Percentiles rank a stretch among this genome's conserved stretches.
Evolutionary conservation across 1,139 yeast genomes (phyloP).

Genomic region (Sugiyamaella sp.): DNA sequence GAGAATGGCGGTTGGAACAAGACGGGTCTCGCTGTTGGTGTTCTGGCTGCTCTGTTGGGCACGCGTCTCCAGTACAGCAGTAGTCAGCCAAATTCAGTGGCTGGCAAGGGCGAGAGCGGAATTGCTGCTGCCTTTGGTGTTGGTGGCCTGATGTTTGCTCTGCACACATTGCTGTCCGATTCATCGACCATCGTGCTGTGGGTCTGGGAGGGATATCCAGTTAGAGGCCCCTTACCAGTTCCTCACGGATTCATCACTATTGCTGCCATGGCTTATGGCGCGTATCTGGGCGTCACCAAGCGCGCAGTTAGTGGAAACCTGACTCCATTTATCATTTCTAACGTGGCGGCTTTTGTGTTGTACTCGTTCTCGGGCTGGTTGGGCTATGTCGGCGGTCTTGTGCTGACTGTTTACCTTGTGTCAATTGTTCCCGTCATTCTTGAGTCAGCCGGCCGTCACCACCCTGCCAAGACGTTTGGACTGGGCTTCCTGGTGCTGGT

Average conservation of each 20-base stretch:
- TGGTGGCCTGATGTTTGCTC: constrained; percentile 73
- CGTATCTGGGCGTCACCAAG: constrained; percentile 49
- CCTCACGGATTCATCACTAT: constrained; percentile 82
- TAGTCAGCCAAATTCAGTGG: constrained; percentile 32
- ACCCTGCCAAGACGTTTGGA: constrained; percentile 61
- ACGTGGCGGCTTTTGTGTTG: constrained; percentile 53
- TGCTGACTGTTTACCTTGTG: constrained; percentile 64
- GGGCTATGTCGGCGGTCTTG: constrained; percentile 79
- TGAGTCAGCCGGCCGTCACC: constrained; percentile 57
- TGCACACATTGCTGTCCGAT: constrained; percentile 78
- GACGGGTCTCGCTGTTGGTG: constrained; percentile 68
- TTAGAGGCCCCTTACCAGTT: constrained; percentile 83
- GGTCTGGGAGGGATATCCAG: constrained; percentile 95
- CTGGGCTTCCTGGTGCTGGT: constrained; percentile 57
- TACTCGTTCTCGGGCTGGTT: constrained; percentile 68
- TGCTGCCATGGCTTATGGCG: constrained; percentile 61
- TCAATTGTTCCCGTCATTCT: constrained; percentile 67
- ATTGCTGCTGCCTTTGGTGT: constrained; percentile 68
- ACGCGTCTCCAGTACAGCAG: constrained; percentile 40
- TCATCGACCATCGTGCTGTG: constrained; percentile 83
- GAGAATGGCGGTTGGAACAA: constrained; percentile 85
- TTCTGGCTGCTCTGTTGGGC: constrained; percentile 63
- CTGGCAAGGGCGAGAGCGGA: constrained; percentile 37
- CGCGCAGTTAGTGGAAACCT: constrained; percentile 34
- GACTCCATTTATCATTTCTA: constrained; percentile 46